These are phyloP conservation scores for Didymella arachidicola DNA, from an alignment of 2,329 filamentous ascomycete genomes.

Conservation along the genomic window DNA sequence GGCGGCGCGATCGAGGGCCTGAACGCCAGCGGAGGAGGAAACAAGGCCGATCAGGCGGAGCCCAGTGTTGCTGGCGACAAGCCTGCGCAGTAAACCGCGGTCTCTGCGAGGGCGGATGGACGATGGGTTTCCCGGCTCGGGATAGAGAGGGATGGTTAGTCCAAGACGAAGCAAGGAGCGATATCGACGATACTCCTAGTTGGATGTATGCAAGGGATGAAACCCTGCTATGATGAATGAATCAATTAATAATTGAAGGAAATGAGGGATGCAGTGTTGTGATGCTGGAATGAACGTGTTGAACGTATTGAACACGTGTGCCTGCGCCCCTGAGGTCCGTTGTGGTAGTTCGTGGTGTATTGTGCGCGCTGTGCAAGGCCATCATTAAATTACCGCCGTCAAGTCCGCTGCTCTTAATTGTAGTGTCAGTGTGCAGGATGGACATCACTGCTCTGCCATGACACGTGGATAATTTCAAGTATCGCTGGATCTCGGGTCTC, in stretches of 20 bases:
- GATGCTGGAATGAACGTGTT: neutral
- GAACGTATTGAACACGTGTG: neutral
- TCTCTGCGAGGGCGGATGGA: no score
- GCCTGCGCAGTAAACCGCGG: neutral
- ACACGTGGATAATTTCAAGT: no score
- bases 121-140: no score
- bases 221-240: conserved; percentile 1
- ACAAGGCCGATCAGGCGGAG: conserved; percentile 21
- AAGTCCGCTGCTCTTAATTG: no score
- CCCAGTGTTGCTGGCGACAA: conserved; percentile 19
- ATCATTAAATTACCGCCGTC: no score
- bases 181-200: conserved; percentile 25
- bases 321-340: neutral
- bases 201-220: conserved; percentile 13
- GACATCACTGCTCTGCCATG: no score
- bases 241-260: neutral
- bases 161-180: conserved; percentile 16
- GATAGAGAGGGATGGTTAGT: no score
- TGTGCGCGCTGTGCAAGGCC: neutral
- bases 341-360: neutral
- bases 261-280: neutral
- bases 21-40: conserved; percentile 20
- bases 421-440: no score
- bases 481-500: no score
- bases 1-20: conserved; percentile 36